Base-by-base conservation (phyloP, 768 basidiomycete species). In the Boletus rubroflammeus region DNA sequence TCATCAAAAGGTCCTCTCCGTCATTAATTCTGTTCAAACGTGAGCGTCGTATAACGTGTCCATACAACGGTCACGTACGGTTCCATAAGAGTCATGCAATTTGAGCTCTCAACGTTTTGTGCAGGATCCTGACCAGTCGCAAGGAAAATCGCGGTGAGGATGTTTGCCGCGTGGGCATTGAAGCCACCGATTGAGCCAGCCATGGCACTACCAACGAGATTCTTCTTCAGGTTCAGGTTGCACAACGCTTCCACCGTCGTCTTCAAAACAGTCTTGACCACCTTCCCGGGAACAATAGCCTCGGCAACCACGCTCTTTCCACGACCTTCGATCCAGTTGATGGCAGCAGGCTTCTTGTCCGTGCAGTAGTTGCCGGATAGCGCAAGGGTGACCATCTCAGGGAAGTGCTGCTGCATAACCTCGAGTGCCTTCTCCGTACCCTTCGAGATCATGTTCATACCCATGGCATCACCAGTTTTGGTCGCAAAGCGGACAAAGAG, bases 401-500 rank as follows among this genome's bases (percentile, higher is more conserved):
- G 96, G 77, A 93, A 99, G 63, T 85, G 72, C 47, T 78, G 76
- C 61, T 81, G 78, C 81, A 93, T 79, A 21, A 78, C 81, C 64
- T 88, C 93, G 13, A 99, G 80, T 21, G 94, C 94, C 73, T 90
- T 90, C 76, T 98, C 97, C 10, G 93, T 94, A 3, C 95, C 97
- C 74, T 99, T 99, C 9, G 89, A 91, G 67, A 98, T 97, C 97
- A 98, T 99, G 78, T 99, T 99, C 97, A 99, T 99, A 17, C 97
- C 97, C 96, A 98, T 99, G 39, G 97, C 96, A 65, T 98, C 96
- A 29, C 95, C 97, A 0, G 97, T 98, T 51, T 83, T 85, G 14
- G 94, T 97, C 54, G 90, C 89, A 66, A 99, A 98, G 44, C 97
- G 83, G 23, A 98, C 85, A 67, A 86, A 99, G 36, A 99, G 75